A percentile compares a stretch with the other conserved stretches of the same genome.
These are phyloP conservation scores for Blastosporella zonata DNA, from an alignment of 1,284 basidiomycete species.

Conservation along the genomic window DNA sequence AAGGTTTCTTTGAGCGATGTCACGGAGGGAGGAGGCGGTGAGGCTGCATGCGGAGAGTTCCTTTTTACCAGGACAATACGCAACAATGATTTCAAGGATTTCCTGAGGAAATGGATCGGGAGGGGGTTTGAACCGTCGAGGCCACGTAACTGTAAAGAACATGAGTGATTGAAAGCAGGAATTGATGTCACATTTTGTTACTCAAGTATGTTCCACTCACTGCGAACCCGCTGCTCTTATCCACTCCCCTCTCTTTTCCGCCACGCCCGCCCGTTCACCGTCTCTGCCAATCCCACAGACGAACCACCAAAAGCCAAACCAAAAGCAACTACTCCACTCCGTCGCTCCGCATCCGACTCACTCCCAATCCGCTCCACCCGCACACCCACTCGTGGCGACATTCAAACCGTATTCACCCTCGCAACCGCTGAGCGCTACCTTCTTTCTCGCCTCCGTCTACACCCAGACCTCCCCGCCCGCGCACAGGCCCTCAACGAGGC, in stretches of 20 bases:
- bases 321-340: conserved; percentile 71
- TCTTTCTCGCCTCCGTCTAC: conserved; percentile 51
- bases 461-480: conserved; percentile 45
- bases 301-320: conserved; percentile 55
- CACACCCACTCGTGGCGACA: conserved; percentile 70
- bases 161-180: background rate
- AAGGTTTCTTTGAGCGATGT: background rate
- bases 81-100: background rate
- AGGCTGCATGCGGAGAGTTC: background rate
- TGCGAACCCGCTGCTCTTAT: background rate
- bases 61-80: background rate
- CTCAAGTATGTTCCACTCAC: background rate
- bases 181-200: background rate
- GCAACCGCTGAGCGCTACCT: conserved; percentile 76
- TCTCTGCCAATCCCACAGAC: background rate
- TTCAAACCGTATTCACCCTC: conserved; percentile 71
- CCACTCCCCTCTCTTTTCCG: background rate
- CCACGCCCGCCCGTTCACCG: conserved; percentile 4
- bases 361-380: conserved; percentile 76
- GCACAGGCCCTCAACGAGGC: conserved; percentile 66
- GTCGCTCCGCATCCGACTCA: conserved; percentile 74
- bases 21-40: background rate
- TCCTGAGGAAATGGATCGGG: background rate
- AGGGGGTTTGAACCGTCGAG: background rate
- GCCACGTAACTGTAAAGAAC: background rate